Percentiles rank a stretch among this genome's conserved stretches.
phyloP scores from a whole-genome alignment of 2,329 filamentous ascomycete species.

The Paecilomyces formosus region DNA sequence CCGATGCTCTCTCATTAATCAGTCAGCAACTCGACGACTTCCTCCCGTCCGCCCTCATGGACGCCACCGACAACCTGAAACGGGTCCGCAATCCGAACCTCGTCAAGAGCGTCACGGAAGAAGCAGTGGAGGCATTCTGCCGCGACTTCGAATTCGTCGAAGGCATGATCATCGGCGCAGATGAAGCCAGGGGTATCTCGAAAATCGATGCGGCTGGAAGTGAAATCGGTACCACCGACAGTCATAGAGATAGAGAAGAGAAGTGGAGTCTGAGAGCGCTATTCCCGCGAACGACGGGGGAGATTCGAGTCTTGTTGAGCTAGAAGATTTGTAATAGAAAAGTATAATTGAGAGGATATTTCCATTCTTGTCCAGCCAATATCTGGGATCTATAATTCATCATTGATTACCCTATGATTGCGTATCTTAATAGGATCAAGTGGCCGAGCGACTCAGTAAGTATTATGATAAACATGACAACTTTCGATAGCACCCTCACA shows the following conservation, averaged over 20 bases:
- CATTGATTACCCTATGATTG: no score
- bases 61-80: slow-evolving; percentile 75
- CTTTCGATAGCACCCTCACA: no score
- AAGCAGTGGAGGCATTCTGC: slow-evolving; percentile 77
- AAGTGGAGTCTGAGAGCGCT: slow-evolving; percentile 43
- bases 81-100: slow-evolving; percentile 64
- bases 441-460: no score
- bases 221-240: slow-evolving; percentile 14
- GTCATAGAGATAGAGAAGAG: slow-evolving; percentile 21
- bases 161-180: slow-evolving; percentile 50
- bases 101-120: slow-evolving; percentile 69
- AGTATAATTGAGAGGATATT: no score
- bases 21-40: slow-evolving; percentile 82
- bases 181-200: slow-evolving; percentile 38
- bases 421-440: no score
- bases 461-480: no score
- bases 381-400: not conserved
- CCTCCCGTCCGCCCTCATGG: slow-evolving; percentile 84
- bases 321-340: slow-evolving; percentile 16
- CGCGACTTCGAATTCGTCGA: slow-evolving; percentile 71
- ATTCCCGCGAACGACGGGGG: slow-evolving; percentile 57
- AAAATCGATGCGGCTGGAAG: slow-evolving; percentile 25
- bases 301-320: slow-evolving; percentile 57
- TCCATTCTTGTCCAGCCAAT: not conserved
- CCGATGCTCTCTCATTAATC: slow-evolving; percentile 53